These are phyloP conservation scores for Carpinus viminea DNA, from an alignment of 306 rosid genomes.

Conservation along the genomic window DNA sequence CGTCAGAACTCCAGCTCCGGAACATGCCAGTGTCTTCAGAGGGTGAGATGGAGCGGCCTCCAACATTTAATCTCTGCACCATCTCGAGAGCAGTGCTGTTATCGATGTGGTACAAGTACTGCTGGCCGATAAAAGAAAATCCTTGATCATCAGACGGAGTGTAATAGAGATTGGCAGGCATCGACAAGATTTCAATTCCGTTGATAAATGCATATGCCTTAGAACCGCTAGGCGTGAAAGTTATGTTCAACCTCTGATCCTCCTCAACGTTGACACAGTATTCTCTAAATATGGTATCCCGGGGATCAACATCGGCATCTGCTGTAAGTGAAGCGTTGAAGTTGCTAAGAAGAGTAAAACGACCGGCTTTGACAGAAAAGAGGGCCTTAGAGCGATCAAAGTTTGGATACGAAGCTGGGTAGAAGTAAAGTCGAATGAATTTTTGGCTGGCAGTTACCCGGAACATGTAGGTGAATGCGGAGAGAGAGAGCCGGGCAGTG, in stretches of 20 bases:
- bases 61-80: slow-evolving; percentile 39
- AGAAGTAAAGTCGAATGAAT: slow-evolving; percentile 45
- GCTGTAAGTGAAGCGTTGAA: slow-evolving; percentile 41
- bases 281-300: slow-evolving; percentile 23
- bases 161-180: slow-evolving; percentile 26
- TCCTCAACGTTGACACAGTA: slow-evolving; percentile 30
- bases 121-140: neutral
- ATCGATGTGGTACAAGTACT: no score
- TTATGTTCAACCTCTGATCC: slow-evolving; percentile 33
- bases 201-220: slow-evolving; percentile 40
- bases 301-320: neutral
- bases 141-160: neutral
- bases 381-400: slow-evolving; percentile 26
- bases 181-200: slow-evolving; percentile 48
- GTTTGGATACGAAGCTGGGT: slow-evolving; percentile 27
- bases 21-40: no score
- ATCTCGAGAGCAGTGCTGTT: no score
- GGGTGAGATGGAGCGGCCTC: slow-evolving; percentile 20
- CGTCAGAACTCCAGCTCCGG: no score
- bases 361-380: slow-evolving; percentile 33
- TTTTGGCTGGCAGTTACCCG: slow-evolving; percentile 39
- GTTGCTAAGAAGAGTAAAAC: slow-evolving; percentile 40
- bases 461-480: slow-evolving; percentile 7
- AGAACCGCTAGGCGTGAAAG: slow-evolving; percentile 30
- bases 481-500: slow-evolving; percentile 35